phyloP scores from a whole-genome alignment of 768 basidiomycete species.

The Saitozyma sp. region DNA sequence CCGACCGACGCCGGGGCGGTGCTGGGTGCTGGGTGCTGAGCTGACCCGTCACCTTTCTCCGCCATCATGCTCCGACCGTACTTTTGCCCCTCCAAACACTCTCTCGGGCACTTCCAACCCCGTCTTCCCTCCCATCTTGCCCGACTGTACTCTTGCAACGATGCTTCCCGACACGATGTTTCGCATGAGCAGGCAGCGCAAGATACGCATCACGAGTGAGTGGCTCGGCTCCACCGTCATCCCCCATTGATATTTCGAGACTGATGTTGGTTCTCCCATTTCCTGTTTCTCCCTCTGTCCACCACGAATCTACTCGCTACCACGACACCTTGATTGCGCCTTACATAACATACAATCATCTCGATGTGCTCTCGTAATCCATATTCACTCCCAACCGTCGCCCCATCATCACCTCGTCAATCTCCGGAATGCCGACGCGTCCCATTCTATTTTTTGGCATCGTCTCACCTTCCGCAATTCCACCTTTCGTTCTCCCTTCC shows the following conservation, averaged over 20 bases:
- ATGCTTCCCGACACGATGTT: not conserved
- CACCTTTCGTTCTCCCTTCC: not conserved
- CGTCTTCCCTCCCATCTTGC: not conserved
- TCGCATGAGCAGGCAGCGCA: constrained; percentile 11
- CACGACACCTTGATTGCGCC: no score
- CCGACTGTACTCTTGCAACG: not conserved
- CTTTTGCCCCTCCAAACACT: not conserved
- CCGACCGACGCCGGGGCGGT: constrained; percentile 4
- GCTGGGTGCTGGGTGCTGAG: constrained; percentile 2
- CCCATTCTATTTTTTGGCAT: no score
- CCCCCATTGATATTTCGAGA: not conserved
- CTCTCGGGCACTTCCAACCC: not conserved
- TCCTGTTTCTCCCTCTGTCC: constrained; percentile 2
- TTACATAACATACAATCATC: no score
- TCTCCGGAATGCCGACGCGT: no score
- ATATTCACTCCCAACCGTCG: no score
- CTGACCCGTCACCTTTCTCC: not conserved
- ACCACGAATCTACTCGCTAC: not conserved
- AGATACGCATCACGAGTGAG: constrained; percentile 31
- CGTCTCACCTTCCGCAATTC: no score
- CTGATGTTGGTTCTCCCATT: not conserved
- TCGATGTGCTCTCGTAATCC: no score
- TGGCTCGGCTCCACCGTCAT: constrained; percentile 2
- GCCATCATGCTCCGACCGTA: not conserved
- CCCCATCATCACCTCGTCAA: no score